These are phyloP conservation scores for Solanum aculeatissimum DNA, from an alignment of 305 asterid species.

Conservation along the genomic window DNA sequence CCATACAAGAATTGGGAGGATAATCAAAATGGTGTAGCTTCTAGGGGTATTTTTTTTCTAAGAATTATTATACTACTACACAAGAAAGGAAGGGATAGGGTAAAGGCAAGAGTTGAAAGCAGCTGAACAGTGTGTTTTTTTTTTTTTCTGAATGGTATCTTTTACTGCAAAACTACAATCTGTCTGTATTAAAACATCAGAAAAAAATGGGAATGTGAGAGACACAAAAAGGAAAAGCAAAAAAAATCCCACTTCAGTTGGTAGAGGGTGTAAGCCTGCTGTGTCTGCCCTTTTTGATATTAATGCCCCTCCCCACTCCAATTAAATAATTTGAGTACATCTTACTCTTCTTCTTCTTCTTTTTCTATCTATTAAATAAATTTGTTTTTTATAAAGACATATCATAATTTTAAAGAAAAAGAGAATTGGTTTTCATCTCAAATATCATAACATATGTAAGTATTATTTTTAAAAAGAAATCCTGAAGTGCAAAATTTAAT, in stretches of 20 bases:
- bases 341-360: not conserved
- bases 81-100: not conserved
- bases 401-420: not conserved
- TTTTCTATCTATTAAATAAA: not conserved
- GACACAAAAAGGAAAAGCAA: constrained; percentile 8
- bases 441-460: not conserved
- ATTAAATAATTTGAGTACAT: not conserved
- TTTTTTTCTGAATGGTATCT: not conserved
- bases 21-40: not conserved
- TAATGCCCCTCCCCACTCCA: not conserved
- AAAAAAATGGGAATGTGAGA: constrained; percentile 1
- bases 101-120: not conserved
- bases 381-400: not conserved
- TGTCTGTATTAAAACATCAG: constrained; percentile 20
- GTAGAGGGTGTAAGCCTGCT: constrained; percentile 9
- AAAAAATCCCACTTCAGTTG: constrained; percentile 18
- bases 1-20: not conserved
- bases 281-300: constrained; percentile 7
- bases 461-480: too few relatives aligned
- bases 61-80: not conserved
- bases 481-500: too few relatives aligned
- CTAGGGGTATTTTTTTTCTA: not conserved
- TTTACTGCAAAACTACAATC: not conserved
- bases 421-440: not conserved
- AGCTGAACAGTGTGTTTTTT: not conserved